A percentile compares a stretch with the other conserved stretches of the same genome.
These are phyloP conservation scores for Hypoxylon sp. DNA, from an alignment of 2,329 filamentous ascomycete genomes.

Conservation along the genomic window DNA sequence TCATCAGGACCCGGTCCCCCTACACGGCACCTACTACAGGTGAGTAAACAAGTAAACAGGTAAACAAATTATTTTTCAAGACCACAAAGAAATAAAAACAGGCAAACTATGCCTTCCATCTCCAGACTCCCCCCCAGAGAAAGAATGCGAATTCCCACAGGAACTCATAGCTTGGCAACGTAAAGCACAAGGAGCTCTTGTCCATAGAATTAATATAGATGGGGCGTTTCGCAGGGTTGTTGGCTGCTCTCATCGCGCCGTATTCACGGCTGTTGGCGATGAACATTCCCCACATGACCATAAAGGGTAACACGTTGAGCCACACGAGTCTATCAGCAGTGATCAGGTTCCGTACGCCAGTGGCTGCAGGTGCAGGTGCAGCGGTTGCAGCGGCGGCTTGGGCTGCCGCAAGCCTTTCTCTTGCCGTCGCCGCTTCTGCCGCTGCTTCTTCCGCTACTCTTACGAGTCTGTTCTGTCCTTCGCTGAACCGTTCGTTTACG, in stretches of 20 bases:
- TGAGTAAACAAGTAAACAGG: too few species aligned
- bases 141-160: constrained; percentile 39
- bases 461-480: background rate
- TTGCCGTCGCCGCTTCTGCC: background rate
- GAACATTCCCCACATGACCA: constrained; percentile 27
- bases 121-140: constrained; percentile 1
- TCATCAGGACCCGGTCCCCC: too few species aligned
- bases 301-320: constrained; percentile 3
- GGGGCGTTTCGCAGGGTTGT: constrained; percentile 37
- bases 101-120: background rate
- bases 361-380: too few species aligned
- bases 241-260: constrained; percentile 37
- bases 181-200: constrained; percentile 26
- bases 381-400: background rate
- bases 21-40: too few species aligned
- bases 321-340: background rate
- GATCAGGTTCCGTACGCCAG: too few species aligned
- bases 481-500: background rate
- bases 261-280: constrained; percentile 42
- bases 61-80: too few species aligned
- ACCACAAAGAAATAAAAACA: background rate
- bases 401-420: background rate
- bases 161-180: constrained; percentile 31
- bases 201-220: constrained; percentile 29
- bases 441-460: background rate